Conservation (phyloP, 2,329 filamentous ascomycete species). For the Fusarium sulawesiense region DNA sequence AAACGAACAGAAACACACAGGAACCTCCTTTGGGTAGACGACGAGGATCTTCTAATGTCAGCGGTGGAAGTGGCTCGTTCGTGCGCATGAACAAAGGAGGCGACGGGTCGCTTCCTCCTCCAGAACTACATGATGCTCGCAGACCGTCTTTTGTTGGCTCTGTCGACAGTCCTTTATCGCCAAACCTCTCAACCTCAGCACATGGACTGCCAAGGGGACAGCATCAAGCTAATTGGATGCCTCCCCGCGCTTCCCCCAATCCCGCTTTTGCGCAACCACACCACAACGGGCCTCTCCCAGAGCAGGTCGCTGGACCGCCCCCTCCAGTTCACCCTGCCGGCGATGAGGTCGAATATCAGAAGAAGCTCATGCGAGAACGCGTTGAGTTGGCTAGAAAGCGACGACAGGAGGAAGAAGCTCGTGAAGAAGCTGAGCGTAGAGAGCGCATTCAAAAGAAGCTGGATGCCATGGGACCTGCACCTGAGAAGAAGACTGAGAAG, state of each 20-base stretch:
- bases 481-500: slow-evolving; percentile 69
- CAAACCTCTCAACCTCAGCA: slow-evolving; percentile 47
- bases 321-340: slow-evolving; percentile 53
- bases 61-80: slow-evolving; percentile 81
- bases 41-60: slow-evolving; percentile 90
- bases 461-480: slow-evolving; percentile 74
- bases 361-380: slow-evolving; percentile 78
- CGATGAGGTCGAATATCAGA: slow-evolving; percentile 72
- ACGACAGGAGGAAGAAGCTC: slow-evolving; percentile 73
- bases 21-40: slow-evolving; percentile 78
- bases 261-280: slow-evolving; percentile 56
- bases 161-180: slow-evolving; percentile 63
- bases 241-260: slow-evolving; percentile 57
- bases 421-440: slow-evolving; percentile 76
- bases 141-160: slow-evolving; percentile 63
- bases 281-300: slow-evolving; percentile 42
- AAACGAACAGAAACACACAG: slow-evolving; percentile 76
- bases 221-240: slow-evolving; percentile 43
- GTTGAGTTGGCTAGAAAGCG: slow-evolving; percentile 76
- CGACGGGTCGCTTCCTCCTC: slow-evolving; percentile 56
- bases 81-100: slow-evolving; percentile 62
- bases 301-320: slow-evolving; percentile 50
- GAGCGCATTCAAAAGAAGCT: slow-evolving; percentile 79
- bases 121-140: slow-evolving; percentile 58
- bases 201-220: slow-evolving; percentile 47